Conservation (phyloP, 768 basidiomycete species). For the Pleurotus djamor region DNA sequence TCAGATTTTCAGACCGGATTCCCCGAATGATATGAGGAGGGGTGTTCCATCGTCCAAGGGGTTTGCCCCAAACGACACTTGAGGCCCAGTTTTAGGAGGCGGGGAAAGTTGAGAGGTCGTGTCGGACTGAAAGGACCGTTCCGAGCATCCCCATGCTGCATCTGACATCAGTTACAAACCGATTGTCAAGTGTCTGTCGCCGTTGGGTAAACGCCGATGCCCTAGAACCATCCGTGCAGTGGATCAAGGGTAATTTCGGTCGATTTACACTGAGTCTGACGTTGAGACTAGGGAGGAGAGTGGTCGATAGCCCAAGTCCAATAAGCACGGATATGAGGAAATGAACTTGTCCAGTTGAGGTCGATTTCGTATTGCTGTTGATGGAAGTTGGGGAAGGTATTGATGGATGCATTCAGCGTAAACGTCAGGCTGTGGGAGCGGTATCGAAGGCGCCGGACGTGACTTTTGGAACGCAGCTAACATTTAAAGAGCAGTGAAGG, state of each 20-base stretch:
- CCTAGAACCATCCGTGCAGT: not conserved
- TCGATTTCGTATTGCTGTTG: not conserved
- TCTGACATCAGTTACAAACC: not conserved
- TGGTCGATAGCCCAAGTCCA: no score
- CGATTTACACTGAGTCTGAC: not conserved
- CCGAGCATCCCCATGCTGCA: no score
- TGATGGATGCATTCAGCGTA: not conserved
- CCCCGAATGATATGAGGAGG: no score
- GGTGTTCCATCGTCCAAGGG: no score
- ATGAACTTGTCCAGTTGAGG: not conserved
- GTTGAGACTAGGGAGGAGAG: not conserved
- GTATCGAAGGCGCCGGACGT: not conserved
- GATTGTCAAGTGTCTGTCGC: conserved; percentile 4
- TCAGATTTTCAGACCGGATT: no score
- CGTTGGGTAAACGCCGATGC: conserved; percentile 1
- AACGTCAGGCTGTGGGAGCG: conserved; percentile 7
- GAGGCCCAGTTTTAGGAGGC: no score
- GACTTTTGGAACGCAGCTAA: not conserved
- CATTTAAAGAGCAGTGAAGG: not conserved
- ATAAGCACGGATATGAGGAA: not conserved
- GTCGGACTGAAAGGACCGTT: not conserved
- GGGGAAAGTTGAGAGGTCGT: not conserved
- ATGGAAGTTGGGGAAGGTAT: not conserved
- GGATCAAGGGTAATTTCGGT: not conserved
- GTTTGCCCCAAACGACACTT: no score